A percentile compares a stretch with the other conserved stretches of the same genome.
phyloP scores from a whole-genome alignment of 129 eudicot species.

The Flaveria trinervia region DNA sequence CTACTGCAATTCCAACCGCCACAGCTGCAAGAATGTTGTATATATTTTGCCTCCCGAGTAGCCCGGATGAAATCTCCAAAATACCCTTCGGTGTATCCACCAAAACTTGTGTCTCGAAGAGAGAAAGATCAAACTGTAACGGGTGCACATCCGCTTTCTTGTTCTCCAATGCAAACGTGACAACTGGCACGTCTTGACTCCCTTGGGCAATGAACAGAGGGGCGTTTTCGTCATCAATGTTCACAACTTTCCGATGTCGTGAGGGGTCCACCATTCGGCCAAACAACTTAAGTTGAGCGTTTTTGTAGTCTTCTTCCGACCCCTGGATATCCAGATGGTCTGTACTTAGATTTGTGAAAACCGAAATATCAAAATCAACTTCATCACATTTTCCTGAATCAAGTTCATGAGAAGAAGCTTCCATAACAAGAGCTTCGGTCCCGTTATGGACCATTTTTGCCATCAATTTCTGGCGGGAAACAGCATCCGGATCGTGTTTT shows the following conservation, averaged over 20 bases:
- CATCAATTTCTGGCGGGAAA: constrained; percentile 81
- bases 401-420: constrained; percentile 73
- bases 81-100: constrained; percentile 95
- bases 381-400: constrained; percentile 78
- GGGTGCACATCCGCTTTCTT: constrained; percentile 89
- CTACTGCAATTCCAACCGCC: constrained; percentile 95
- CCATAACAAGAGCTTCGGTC: constrained; percentile 93
- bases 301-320: constrained; percentile 66
- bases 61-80: constrained; percentile 91
- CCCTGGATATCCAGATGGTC: constrained; percentile 62
- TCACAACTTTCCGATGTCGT: constrained; percentile 86
- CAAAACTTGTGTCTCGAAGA: constrained; percentile 95
- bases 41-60: constrained; percentile 85
- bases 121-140: constrained; percentile 81
- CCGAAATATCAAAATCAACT: constrained; percentile 89
- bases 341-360: constrained; percentile 66
- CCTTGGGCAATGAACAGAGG: constrained; percentile 76
- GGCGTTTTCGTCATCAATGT: constrained; percentile 89
- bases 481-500: constrained; percentile 57
- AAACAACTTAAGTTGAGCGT: constrained; percentile 70
- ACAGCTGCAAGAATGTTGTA: constrained; percentile 95
- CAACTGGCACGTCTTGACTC: constrained; percentile 81
- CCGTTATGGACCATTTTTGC: constrained; percentile 97
- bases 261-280: constrained; percentile 86
- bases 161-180: constrained; percentile 84